phyloP scores from a whole-genome alignment of 441 rosid species.

The Brassica hybrid region DNA sequence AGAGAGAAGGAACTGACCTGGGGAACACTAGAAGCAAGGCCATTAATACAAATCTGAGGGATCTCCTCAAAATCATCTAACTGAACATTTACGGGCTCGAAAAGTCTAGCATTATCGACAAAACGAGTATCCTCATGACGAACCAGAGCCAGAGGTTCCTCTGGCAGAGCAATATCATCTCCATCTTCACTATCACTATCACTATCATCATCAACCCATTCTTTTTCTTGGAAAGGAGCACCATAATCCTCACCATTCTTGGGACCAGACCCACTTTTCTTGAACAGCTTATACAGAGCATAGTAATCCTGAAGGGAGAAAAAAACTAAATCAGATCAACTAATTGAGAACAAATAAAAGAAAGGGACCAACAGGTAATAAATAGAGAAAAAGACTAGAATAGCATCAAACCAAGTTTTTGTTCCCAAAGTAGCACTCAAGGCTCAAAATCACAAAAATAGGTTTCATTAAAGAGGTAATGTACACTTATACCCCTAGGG shows the following conservation, averaged over 20 bases:
- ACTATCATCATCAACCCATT: not conserved
- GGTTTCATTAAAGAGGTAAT: too few relatives aligned
- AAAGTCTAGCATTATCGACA: not conserved
- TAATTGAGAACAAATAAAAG: not conserved
- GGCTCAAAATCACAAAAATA: too few relatives aligned
- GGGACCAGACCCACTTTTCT: constrained; percentile 10
- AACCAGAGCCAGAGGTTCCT: not conserved
- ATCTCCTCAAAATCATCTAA: not conserved
- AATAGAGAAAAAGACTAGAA: too few relatives aligned
- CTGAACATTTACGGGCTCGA: not conserved
- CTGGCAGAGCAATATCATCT: not conserved
- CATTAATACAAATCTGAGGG: not conserved
- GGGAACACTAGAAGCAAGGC: not conserved
- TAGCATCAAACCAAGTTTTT: too few relatives aligned
- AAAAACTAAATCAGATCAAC: not conserved
- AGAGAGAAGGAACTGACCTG: not conserved
- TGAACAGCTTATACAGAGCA: constrained; percentile 4
- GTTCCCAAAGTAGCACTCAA: too few relatives aligned
- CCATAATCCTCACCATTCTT: not conserved
- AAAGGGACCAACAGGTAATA: too few relatives aligned
- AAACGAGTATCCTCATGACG: not conserved
- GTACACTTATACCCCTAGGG: too few relatives aligned
- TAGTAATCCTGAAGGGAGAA: constrained; percentile 2
- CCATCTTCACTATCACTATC: not conserved
- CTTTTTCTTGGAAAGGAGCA: not conserved